Percentiles rank a stretch among this genome's conserved stretches.
Evolutionary conservation across 192 early-diverging fungal species (phyloP).

Genomic region (Powellomyces hirtus): DNA sequence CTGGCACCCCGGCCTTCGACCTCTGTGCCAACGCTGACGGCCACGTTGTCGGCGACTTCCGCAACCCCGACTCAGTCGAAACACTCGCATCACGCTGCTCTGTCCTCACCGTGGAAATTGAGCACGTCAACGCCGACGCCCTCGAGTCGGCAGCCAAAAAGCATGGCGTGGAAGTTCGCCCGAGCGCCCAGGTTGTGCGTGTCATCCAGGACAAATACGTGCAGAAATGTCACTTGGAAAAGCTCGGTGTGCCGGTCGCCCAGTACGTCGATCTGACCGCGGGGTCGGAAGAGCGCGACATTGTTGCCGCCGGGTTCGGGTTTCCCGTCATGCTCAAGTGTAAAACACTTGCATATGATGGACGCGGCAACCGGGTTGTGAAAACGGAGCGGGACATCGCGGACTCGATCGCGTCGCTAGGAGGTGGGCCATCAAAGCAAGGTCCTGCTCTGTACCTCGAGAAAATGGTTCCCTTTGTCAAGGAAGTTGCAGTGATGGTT

Average conservation of each 20-base stretch:
- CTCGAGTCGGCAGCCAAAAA: conserved; percentile 52
- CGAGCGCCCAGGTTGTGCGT: conserved; percentile 75
- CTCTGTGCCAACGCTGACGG: conserved; percentile 65
- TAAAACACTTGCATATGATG: conserved; percentile 93
- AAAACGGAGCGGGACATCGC: conserved; percentile 67
- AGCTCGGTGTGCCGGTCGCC: conserved; percentile 68
- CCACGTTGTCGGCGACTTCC: conserved; percentile 85
- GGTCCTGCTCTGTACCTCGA: conserved; percentile 85
- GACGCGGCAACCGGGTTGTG: conserved; percentile 88
- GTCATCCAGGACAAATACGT: conserved; percentile 96
- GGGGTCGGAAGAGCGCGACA: conserved; percentile 38
- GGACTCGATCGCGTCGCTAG: conserved; percentile 58
- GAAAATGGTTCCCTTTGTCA: conserved; percentile 87
- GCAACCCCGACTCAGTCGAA: conserved; percentile 70
- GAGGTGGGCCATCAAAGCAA: conserved; percentile 45
- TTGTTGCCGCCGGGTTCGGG: conserved; percentile 65
- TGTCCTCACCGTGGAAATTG: conserved; percentile 97
- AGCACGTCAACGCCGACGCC: conserved; percentile 82
- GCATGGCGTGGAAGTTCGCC: conserved; percentile 61
- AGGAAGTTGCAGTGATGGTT: conserved; percentile 98
- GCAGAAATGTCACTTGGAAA: conserved; percentile 80
- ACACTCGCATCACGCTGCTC: conserved; percentile 72
- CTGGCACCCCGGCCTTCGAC: conserved; percentile 76
- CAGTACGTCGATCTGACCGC: conserved; percentile 63
- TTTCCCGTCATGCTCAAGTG: conserved; percentile 97